A percentile compares a stretch with the other conserved stretches of the same genome.
Evolutionary conservation across 768 basidiomycete species (phyloP).

Genomic region (Boletus eberwhitei): DNA sequence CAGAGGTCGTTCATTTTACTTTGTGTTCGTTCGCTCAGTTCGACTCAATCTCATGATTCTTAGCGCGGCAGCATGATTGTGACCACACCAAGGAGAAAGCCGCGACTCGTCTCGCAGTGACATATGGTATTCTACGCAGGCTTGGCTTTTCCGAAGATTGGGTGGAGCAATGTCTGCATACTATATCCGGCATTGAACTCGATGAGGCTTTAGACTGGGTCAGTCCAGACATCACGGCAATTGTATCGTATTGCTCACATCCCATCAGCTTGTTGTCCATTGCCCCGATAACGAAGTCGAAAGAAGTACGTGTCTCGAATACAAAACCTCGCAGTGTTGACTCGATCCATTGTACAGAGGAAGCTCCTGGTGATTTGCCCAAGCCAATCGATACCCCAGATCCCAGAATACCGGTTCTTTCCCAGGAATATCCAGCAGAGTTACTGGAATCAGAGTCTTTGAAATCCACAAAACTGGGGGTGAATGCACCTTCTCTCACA

Average conservation of each 20-base stretch:
- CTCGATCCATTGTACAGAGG: slow-evolving; percentile 5
- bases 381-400: slow-evolving; percentile 2
- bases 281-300: slow-evolving; percentile 59
- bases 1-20: slow-evolving; percentile 22
- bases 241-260: slow-evolving; percentile 4
- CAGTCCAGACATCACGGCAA: slow-evolving; percentile 19
- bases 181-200: slow-evolving; percentile 64
- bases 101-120: slow-evolving; percentile 66
- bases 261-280: slow-evolving; percentile 57
- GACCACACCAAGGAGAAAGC: slow-evolving; percentile 71
- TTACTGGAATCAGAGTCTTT: not conserved
- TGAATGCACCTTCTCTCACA: slow-evolving; percentile 39
- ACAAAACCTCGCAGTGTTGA: not conserved
- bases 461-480: slow-evolving; percentile 33
- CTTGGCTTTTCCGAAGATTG: slow-evolving; percentile 70
- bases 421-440: not conserved
- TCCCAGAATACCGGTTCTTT: not conserved
- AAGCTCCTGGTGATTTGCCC: slow-evolving; percentile 11
- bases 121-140: slow-evolving; percentile 75
- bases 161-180: slow-evolving; percentile 67
- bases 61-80: slow-evolving; percentile 20
- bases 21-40: not conserved
- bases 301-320: slow-evolving; percentile 24
- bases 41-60: slow-evolving; percentile 1
- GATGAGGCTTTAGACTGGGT: slow-evolving; percentile 95